A percentile compares a stretch with the other conserved stretches of the same genome.
These are phyloP conservation scores for Ramaria sp. DNA, from an alignment of 768 basidiomycete species.

Conservation along the genomic window DNA sequence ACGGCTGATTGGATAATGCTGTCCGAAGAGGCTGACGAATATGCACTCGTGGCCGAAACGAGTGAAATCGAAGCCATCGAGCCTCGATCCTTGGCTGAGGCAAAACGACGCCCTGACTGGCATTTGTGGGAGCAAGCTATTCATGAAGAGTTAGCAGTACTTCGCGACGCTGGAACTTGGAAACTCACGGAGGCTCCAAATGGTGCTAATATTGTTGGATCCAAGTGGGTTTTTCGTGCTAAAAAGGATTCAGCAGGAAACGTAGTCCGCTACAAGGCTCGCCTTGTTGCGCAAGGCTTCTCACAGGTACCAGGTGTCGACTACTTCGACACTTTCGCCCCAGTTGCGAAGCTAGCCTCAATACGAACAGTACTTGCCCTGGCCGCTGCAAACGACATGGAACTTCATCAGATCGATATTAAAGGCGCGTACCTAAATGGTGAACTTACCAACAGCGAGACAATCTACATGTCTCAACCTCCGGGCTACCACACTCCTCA, in stretches of 20 bases:
- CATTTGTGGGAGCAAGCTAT: slow-evolving; percentile 16
- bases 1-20: neutral
- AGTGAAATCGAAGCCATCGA: slow-evolving; percentile 8
- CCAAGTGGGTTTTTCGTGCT: slow-evolving; percentile 18
- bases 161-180: slow-evolving; percentile 13
- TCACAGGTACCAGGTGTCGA: slow-evolving; percentile 28
- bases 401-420: slow-evolving; percentile 30
- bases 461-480: slow-evolving; percentile 26
- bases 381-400: slow-evolving; percentile 24
- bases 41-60: slow-evolving; percentile 10
- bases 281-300: no score
- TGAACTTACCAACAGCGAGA: slow-evolving; percentile 17
- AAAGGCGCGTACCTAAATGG: slow-evolving; percentile 32
- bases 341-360: slow-evolving; percentile 14
- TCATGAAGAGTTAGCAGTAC: slow-evolving; percentile 14
- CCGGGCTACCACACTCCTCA: slow-evolving; percentile 17
- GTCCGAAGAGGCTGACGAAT: neutral
- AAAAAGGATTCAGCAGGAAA: slow-evolving; percentile 20
- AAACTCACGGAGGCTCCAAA: slow-evolving; percentile 15
- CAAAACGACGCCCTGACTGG: slow-evolving; percentile 19
- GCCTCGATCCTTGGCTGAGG: slow-evolving; percentile 12
- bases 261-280: slow-evolving; percentile 23
- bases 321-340: slow-evolving; percentile 15
- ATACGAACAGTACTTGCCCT: slow-evolving; percentile 27
- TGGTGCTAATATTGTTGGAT: slow-evolving; percentile 15